Base-by-base conservation (phyloP, 495 filamentous ascomycete genomes). In the Neurospora sp. region DNA sequence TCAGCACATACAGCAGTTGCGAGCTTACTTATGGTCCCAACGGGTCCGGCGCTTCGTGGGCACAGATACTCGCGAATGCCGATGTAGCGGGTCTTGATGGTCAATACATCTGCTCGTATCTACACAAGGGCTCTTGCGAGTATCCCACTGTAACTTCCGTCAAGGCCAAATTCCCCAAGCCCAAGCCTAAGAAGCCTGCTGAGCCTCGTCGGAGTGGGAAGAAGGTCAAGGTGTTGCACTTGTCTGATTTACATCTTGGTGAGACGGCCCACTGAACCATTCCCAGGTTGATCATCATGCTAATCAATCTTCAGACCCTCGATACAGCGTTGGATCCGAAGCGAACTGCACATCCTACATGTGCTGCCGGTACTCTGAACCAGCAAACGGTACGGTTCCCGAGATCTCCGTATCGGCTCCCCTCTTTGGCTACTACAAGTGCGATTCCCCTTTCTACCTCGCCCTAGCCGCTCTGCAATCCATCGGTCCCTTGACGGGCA, bases 381-480 rank as follows among this genome's bases (percentile, higher is more conserved):
- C 77, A 0, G 69, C 48, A 8, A 70, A 69, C 4, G 71, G 70
- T n/a, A 41, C 39, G 0, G n/a, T 74, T 3, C 73, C 80, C 18
- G 74, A 82, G 6, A 77, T 86, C 69, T 69, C 81, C 18, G 72
- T 85, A 38, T 86, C 88, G 9, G 88, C 89, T 5, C 82, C 86
- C 0, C 77, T 86, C 0, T 90, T 89, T 74, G 88, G 88, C 18
- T 79, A 82, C 7, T 90, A 84, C 78, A 79, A 79, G 40, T 90
- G 88, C 73, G 88, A 90, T 73, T 86, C 87, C 8, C 89, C 88
- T 4, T 89, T 89, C 72, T 88, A 88, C 54, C 82, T 90, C 1
- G 88, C 81, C 40, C 76, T 89, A 7, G 88, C 87, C 37, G 88
- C 87, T 35, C 79, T 90, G 8, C 85, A 90, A 79, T 84, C 88